A percentile compares a stretch with the other conserved stretches of the same genome.
These are phyloP conservation scores for Talaromyces adpressus DNA, from an alignment of 495 filamentous ascomycete genomes.

Conservation along the genomic window DNA sequence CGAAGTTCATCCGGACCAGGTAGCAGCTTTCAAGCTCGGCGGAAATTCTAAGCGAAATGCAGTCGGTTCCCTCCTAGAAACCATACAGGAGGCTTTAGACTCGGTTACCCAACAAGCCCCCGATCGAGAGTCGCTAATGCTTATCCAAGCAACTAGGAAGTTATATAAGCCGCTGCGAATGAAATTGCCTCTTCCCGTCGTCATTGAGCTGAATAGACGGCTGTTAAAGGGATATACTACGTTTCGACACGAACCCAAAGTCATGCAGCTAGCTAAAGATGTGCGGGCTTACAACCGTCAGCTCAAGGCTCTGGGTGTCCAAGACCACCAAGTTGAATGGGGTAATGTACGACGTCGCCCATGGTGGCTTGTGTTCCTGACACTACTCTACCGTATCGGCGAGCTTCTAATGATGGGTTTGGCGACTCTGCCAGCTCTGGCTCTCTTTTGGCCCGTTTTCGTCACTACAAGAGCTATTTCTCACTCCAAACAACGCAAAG, in stretches of 20 bases:
- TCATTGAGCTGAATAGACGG: constrained; percentile 79
- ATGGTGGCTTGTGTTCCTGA: constrained; percentile 54
- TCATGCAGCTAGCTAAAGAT: constrained; percentile 59
- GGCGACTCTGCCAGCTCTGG: constrained; percentile 65
- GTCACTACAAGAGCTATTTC: constrained; percentile 70
- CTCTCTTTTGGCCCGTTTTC: constrained; percentile 76
- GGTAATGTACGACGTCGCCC: constrained; percentile 50
- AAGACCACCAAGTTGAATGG: constrained; percentile 81
- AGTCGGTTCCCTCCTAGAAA: constrained; percentile 63
- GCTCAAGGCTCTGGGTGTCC: constrained; percentile 64
- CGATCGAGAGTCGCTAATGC: constrained; percentile 82
- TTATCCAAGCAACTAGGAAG: constrained; percentile 77
- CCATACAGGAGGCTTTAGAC: constrained; percentile 62
- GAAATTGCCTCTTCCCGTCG: constrained; percentile 73
- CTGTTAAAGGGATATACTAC: constrained; percentile 73
- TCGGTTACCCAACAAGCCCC: constrained; percentile 77
- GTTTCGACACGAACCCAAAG: constrained; percentile 73
- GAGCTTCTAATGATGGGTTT: constrained; percentile 61
- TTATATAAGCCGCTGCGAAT: constrained; percentile 79
- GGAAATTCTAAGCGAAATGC: constrained; percentile 62
- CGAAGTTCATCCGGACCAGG: constrained; percentile 64
- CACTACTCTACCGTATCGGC: constrained; percentile 63
- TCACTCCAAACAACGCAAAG: constrained; percentile 66
- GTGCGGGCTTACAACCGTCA: constrained; percentile 73
- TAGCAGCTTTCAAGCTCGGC: constrained; percentile 65